A percentile compares a stretch with the other conserved stretches of the same genome.
phyloP scores from a whole-genome alignment of 2,329 filamentous ascomycete genomes.

The Hysterium pulicare region DNA sequence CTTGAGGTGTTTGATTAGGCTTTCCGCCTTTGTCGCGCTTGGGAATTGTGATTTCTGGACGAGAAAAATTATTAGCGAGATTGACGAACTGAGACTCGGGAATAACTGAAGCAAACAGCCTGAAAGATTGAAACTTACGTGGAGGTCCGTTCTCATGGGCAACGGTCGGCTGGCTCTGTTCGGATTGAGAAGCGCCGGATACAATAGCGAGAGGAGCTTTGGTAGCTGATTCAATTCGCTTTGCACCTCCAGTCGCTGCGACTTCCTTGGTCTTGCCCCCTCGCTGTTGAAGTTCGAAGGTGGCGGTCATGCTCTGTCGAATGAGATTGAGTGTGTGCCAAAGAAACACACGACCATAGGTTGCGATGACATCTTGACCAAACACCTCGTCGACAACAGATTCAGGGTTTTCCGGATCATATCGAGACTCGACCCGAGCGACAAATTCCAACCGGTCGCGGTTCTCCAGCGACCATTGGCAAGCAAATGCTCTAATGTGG shows the following conservation, averaged over 20 bases:
- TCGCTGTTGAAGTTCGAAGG: not conserved
- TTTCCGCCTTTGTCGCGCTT: not conserved
- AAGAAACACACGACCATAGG: slow-evolving; percentile 25
- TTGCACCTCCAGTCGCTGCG: not conserved
- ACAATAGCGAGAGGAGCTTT: not conserved
- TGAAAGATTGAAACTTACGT: not conserved
- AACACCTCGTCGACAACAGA: slow-evolving; percentile 29
- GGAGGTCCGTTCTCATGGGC: not conserved
- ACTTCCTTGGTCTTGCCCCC: not conserved
- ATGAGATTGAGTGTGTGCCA: slow-evolving; percentile 26
- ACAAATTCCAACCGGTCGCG: slow-evolving; percentile 14
- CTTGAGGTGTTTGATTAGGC: not conserved
- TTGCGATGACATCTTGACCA: slow-evolving; percentile 17
- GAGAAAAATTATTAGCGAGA: not conserved
- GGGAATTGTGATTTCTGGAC: not conserved
- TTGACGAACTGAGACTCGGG: not conserved
- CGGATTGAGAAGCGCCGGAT: not conserved
- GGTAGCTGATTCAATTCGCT: not conserved
- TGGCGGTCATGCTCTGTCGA: slow-evolving; percentile 5
- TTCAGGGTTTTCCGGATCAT: slow-evolving; percentile 16
- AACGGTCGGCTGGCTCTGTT: not conserved
- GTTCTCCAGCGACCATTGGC: slow-evolving; percentile 20
- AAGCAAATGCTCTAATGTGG: slow-evolving; percentile 17
- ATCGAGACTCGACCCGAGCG: slow-evolving; percentile 5
- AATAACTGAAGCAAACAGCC: not conserved